Conservation (phyloP, 2,329 filamentous ascomycete species). For the Trichoderma cornu-damae region DNA sequence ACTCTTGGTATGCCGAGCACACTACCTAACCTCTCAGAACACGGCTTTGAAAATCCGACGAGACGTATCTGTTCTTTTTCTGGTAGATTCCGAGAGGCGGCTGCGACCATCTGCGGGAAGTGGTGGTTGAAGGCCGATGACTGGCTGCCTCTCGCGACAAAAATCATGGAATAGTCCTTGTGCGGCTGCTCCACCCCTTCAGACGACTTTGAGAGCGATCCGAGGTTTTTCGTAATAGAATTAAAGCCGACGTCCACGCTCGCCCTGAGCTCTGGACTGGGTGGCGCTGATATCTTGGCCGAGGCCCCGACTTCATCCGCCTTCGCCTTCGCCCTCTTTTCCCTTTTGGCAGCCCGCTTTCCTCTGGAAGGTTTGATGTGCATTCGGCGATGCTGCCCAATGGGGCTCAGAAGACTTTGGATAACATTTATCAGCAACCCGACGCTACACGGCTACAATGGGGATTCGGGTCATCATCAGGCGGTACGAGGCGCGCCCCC, state of each 20-base stretch:
- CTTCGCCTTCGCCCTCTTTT: slow-evolving; percentile 28
- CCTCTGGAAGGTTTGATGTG: slow-evolving; percentile 56
- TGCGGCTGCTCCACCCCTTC: not conserved
- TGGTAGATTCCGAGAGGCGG: slow-evolving; percentile 42
- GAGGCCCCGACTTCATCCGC: not conserved
- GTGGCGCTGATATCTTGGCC: slow-evolving; percentile 29
- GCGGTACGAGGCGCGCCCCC: too few species aligned
- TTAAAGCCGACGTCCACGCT: slow-evolving; percentile 62
- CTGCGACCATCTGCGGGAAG: slow-evolving; percentile 50
- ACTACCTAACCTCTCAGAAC: slow-evolving; percentile 52
- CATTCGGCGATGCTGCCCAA: slow-evolving; percentile 56
- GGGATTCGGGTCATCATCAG: not conserved
- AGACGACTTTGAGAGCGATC: slow-evolving; percentile 34
- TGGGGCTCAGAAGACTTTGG: slow-evolving; percentile 57
- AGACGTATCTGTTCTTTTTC: slow-evolving; percentile 46
- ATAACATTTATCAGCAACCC: not conserved
- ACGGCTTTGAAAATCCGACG: slow-evolving; percentile 57
- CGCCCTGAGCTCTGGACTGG: slow-evolving; percentile 47
- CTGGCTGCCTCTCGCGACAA: slow-evolving; percentile 54
- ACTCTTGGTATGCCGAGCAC: slow-evolving; percentile 58
- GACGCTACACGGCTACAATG: not conserved
- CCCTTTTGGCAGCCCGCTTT: slow-evolving; percentile 50
- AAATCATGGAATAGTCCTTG: slow-evolving; percentile 47
- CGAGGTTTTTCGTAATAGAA: slow-evolving; percentile 56
- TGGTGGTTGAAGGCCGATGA: slow-evolving; percentile 56